These are phyloP conservation scores for Conticribra weissflogii DNA, from an alignment of 108 stramenopile genomes.

Conservation along the genomic window DNA sequence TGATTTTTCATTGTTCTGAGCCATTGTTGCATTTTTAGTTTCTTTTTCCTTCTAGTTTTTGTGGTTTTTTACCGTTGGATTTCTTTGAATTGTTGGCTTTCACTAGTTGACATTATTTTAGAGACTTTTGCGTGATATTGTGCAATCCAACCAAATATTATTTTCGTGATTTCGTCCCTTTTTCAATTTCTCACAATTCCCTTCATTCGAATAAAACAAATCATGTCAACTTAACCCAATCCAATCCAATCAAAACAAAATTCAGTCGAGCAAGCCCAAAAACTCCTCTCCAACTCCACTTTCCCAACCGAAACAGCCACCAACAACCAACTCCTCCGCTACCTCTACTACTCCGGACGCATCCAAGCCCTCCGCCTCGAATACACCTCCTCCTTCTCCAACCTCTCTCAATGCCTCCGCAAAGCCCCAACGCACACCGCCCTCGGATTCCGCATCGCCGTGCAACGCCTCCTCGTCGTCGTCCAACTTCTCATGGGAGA, in stretches of 20 bases:
- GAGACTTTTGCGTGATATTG: no score
- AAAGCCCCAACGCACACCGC: slow-evolving; percentile 96
- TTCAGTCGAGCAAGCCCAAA: slow-evolving; percentile 94
- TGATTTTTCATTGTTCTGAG: background rate
- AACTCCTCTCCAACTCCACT: slow-evolving; percentile 84
- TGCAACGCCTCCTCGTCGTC: slow-evolving; percentile 83
- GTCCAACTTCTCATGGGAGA: slow-evolving; percentile 98
- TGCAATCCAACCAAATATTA: no score
- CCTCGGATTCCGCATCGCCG: slow-evolving; percentile 88
- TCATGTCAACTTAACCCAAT: no score
- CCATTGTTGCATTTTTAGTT: background rate
- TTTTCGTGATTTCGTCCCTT: no score
- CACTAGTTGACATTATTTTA: no score
- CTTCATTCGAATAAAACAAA: no score
- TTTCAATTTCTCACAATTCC: no score
- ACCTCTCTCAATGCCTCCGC: slow-evolving; percentile 91
- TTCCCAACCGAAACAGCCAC: slow-evolving; percentile 87
- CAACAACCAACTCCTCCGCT: slow-evolving; percentile 97
- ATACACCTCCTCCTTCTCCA: slow-evolving; percentile 93
- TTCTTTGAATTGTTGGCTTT: no score
- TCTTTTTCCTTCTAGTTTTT: background rate
- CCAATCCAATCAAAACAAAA: no score
- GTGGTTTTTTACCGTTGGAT: background rate
- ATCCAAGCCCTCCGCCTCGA: slow-evolving; percentile 94
- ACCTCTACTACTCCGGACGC: slow-evolving; percentile 95